Base-by-base conservation (phyloP, 768 basidiomycete species). In the Suillus tomentosus region DNA sequence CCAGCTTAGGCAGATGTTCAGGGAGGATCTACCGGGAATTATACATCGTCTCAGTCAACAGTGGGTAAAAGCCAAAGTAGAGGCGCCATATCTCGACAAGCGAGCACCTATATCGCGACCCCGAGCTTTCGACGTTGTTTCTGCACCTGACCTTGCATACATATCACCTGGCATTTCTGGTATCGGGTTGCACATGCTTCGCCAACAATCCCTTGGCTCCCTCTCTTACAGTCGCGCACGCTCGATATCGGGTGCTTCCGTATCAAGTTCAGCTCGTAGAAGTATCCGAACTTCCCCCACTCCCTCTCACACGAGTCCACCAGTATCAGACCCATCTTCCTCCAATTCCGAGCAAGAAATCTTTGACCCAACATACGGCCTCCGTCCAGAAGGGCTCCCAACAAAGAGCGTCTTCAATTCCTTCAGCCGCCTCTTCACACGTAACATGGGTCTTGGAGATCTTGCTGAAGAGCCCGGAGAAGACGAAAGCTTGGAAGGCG, bases 1-100 rank as follows among this genome's bases (percentile, higher is more conserved):
- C 0, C 96, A 98, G 75, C 81, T 99, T 37, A 85, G 97, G 48
- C 97, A 99, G 76, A 96, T 99, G 95, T 99, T 99, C 76, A 84
- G 95, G 65, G 95, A 97, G 75, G 97, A 99, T 75, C 78, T 99
- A 5, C 97, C 97, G 1, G 90, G 94, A 6, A 98, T 99, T 67
- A 99, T 99, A 50, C 97, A 99, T 74, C 84, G 93, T 40, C 85
- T 99, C 55, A 93, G 91, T 76, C 96, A 99, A 73, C 90, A 93
- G 71, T 99, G 96, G 96, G 87, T 98, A 48, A 92, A 90, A 71
- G 91, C 92, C 24, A 95, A 92, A 73, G 94, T 97, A 0, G 95
- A 97, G 72, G 86, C 92, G n/a, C 94, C 94, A 0, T 95, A 95
- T 76, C 79, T 92, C 43, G 77, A 83, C 43, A 89, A 87, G 70